Evolutionary conservation across 148 eudicot genomes (phyloP).

Genomic region (Fallopia convolvulus): DNA sequence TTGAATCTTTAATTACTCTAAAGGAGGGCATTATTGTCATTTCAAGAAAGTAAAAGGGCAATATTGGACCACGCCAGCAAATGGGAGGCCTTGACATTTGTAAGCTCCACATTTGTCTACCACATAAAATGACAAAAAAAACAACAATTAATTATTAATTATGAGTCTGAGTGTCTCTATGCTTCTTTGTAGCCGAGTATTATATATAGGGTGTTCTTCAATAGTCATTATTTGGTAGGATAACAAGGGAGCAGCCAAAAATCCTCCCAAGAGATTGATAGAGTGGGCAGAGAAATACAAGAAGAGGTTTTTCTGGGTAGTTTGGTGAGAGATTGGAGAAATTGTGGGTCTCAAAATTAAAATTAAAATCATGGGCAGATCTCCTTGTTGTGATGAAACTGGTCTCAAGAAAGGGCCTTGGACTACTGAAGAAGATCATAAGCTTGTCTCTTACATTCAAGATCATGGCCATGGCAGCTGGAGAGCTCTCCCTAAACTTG

Average conservation of each 20-base stretch:
- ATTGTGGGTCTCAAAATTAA: background rate
- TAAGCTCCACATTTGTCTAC: background rate
- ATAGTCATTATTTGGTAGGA: conserved; percentile 6
- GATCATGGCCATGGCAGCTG: conserved; percentile 19
- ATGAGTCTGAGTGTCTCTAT: background rate
- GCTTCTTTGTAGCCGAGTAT: background rate
- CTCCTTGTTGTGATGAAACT: conserved; percentile 17
- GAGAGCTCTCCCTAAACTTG: conserved; percentile 18
- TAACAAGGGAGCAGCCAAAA: background rate
- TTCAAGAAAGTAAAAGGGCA: background rate
- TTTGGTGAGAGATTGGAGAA: background rate
- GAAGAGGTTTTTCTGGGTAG: conserved; percentile 1
- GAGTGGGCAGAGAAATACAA: background rate
- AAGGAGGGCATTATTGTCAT: background rate
- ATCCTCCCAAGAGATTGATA: background rate
- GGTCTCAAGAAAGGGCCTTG: conserved; percentile 19
- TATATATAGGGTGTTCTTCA: background rate
- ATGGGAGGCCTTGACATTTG: conserved; percentile 4
- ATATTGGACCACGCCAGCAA: conserved; percentile 5
- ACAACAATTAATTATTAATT: background rate
- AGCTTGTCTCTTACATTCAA: conserved; percentile 15
- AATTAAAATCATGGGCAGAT: conserved; percentile 6
- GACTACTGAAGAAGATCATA: conserved; percentile 17
- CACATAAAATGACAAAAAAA: background rate
- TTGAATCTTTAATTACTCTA: too few relatives aligned